Evolutionary conservation across 2,329 filamentous ascomycete species (phyloP).

Genomic region (Alternaria dauci): DNA sequence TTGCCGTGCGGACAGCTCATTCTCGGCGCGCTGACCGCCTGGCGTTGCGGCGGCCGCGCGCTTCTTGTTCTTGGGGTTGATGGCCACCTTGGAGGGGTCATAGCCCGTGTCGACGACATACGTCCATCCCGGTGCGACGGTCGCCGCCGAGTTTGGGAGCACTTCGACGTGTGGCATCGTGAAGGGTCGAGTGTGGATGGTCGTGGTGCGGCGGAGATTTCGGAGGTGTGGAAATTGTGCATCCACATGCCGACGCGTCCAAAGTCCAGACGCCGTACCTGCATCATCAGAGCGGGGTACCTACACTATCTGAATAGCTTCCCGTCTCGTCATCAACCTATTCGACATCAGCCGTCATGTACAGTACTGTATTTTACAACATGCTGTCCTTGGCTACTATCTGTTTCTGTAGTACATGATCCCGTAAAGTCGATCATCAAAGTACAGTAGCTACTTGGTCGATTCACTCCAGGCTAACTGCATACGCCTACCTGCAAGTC

Average conservation of each 20-base stretch:
- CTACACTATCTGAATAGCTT: neutral
- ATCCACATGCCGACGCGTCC: constrained; percentile 25
- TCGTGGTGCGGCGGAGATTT: constrained; percentile 15
- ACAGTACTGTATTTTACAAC: neutral
- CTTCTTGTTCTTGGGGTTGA: constrained; percentile 67
- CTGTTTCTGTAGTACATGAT: neutral
- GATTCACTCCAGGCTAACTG: neutral
- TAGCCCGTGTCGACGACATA: constrained; percentile 81
- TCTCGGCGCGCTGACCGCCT: constrained; percentile 49
- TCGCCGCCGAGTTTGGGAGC: constrained; percentile 73
- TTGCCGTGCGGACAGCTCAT: constrained; percentile 79
- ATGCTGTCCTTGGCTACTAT: neutral
- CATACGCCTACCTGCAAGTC: neutral
- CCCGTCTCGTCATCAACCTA: neutral
- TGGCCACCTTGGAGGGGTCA: constrained; percentile 63
- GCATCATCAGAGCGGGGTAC: constrained; percentile 23
- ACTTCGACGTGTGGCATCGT: constrained; percentile 80
- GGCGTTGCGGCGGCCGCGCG: constrained; percentile 64
- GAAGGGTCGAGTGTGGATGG: constrained; percentile 9
- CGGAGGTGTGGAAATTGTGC: constrained; percentile 17
- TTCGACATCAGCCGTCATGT: neutral
- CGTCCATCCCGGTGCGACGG: constrained; percentile 84
- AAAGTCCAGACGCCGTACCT: constrained; percentile 10
- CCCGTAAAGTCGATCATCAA: neutral
- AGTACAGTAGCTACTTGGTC: neutral